A percentile compares a stretch with the other conserved stretches of the same genome.
Evolutionary conservation across 305 asterid species (phyloP).

Genomic region (Plantago rigida): DNA sequence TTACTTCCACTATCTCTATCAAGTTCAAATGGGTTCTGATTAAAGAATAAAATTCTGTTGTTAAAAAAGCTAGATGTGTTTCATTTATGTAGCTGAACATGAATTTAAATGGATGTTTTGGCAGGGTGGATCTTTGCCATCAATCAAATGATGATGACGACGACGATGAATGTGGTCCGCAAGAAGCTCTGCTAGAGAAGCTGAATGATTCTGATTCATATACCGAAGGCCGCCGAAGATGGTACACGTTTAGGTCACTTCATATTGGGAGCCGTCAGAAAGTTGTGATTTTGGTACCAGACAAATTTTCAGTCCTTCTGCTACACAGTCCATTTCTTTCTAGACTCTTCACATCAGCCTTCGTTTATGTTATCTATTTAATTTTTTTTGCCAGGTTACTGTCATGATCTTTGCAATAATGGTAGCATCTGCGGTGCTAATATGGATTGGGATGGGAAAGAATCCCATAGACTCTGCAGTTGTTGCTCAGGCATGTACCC

Average conservation of each 20-base stretch:
- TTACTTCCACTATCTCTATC: not conserved
- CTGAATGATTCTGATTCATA: slow-evolving; percentile 34
- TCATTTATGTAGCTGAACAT: slow-evolving; percentile 15
- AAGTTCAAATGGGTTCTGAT: slow-evolving; percentile 3
- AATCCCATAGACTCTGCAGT: slow-evolving; percentile 51
- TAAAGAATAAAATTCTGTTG: not conserved
- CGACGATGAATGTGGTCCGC: slow-evolving; percentile 56
- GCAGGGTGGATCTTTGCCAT: slow-evolving; percentile 97
- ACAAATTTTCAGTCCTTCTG: slow-evolving; percentile 23
- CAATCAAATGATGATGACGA: slow-evolving; percentile 79
- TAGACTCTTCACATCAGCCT: slow-evolving; percentile 2
- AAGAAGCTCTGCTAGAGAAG: slow-evolving; percentile 62
- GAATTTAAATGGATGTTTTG: slow-evolving; percentile 31
- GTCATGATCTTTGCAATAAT: slow-evolving; percentile 54
- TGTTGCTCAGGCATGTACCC: slow-evolving; percentile 66
- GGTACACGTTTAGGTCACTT: slow-evolving; percentile 47
- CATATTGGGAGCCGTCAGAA: slow-evolving; percentile 83
- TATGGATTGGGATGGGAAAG: slow-evolving; percentile 67
- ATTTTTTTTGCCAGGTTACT: slow-evolving; percentile 49
- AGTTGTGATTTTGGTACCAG: slow-evolving; percentile 66
- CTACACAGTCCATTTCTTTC: slow-evolving; percentile 3
- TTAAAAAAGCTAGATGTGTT: not conserved
- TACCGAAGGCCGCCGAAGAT: slow-evolving; percentile 39
- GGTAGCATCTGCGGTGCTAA: slow-evolving; percentile 63
- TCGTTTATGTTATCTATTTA: slow-evolving; percentile 20